Conservation (phyloP, 139 green algal genomes). For the Haematococcus sp. region DNA sequence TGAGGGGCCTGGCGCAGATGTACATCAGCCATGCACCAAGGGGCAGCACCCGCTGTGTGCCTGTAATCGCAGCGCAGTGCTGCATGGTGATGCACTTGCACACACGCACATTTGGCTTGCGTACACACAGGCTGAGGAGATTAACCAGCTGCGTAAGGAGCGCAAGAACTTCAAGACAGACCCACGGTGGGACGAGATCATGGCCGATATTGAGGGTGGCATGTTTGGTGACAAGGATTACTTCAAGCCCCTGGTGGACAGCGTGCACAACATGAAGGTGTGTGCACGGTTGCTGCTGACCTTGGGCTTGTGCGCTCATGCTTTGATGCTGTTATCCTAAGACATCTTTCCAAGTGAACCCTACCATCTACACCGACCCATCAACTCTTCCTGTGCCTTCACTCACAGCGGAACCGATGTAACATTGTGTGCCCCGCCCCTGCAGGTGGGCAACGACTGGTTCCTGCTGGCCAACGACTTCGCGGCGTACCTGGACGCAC, state of each 20-base stretch:
- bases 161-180: slow-evolving; percentile 83
- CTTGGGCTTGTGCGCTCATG: not conserved
- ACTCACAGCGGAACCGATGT: not conserved
- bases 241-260: slow-evolving; percentile 90
- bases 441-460: slow-evolving; percentile 91
- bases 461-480: slow-evolving; percentile 97
- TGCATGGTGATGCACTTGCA: no score
- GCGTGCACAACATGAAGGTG: slow-evolving; percentile 80
- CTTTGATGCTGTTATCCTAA: no score
- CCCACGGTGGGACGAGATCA: slow-evolving; percentile 57
- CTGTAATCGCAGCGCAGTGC: no score
- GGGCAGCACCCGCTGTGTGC: no score
- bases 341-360: not conserved
- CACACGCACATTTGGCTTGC: no score
- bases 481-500: slow-evolving; percentile 86
- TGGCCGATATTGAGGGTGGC: slow-evolving; percentile 68
- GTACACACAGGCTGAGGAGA: slow-evolving; percentile 41
- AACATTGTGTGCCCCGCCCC: not conserved
- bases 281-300: not conserved
- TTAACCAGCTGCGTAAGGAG: slow-evolving; percentile 73
- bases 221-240: slow-evolving; percentile 91
- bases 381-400: not conserved
- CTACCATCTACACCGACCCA: not conserved
- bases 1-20: no score
- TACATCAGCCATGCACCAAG: no score